Evolutionary conservation across 345 rosid species (phyloP), one percentile per base, ranked within the genome.

Genomic region (Geranium rotundifolium): DNA sequence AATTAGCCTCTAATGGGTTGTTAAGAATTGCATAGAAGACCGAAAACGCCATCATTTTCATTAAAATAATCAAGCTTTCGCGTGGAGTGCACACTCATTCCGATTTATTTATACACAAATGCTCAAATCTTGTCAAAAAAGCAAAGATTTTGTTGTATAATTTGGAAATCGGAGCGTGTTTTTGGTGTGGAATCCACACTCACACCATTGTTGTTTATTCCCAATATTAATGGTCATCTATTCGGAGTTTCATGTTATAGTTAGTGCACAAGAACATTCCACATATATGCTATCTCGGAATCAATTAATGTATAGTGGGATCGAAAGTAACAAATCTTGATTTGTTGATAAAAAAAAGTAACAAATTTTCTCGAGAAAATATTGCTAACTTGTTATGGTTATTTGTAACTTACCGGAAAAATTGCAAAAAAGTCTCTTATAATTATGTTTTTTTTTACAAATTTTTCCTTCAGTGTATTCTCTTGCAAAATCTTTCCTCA

Each of bases 31-130:
- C 50, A 57, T 6, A 57, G 4, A 29, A 27, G 12, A n/a, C 1
- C 20, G 2, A 18, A 57, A 6, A 57, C 10, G 20, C 13, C 59
- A 57, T 9, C 59, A 57, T n/a, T 57, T 18, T 12, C 59, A 57
- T 57, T 57, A 2, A 18, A 57, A 56, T 56, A 13, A 4, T 6
- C 4, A 5, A 57, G 7, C 59, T 57, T 57, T 57, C 59, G 59
- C 19, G 59, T 57, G 59, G 59, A 27, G 13, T 57, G 59, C 59
- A 57, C 59, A 57, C 59, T 57, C 29, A 17, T 18, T 18, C 19
- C 16, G 10, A 18, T 57, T 18, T 57, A 19, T 19, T 18, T 18
- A 57, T 57, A 56, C 17, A 17, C 17, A 17, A 10, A n/a, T 57
- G 20, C 18, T 27, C 14, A 19, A 0, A 57, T 19, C 17, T 17